phyloP scores from a whole-genome alignment of 2,329 filamentous ascomycete genomes.

The Aspergillus hiratsukae region DNA sequence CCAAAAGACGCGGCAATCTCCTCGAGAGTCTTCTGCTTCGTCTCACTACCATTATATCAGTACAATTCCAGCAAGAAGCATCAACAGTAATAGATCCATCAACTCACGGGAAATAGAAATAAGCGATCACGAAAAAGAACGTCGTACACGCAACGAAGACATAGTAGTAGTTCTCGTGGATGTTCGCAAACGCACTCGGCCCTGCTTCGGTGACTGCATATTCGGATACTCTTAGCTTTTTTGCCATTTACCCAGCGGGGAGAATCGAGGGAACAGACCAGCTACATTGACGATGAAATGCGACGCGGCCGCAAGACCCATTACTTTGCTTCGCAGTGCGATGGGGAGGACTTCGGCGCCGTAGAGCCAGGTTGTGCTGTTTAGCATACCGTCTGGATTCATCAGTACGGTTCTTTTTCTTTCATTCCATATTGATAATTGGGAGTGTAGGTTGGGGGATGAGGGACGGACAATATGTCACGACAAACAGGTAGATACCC shows the following conservation, averaged over 20 bases:
- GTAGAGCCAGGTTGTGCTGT: slow-evolving; percentile 54
- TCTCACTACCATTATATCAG: slow-evolving; percentile 34
- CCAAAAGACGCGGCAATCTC: slow-evolving; percentile 49
- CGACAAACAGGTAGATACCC: slow-evolving; percentile 57
- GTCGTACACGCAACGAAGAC: slow-evolving; percentile 52
- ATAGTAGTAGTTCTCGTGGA: slow-evolving; percentile 58
- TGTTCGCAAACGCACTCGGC: slow-evolving; percentile 53
- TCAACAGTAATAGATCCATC: neutral
- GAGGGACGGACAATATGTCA: slow-evolving; percentile 47
- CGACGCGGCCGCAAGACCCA: slow-evolving; percentile 51
- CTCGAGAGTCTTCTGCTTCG: slow-evolving; percentile 46
- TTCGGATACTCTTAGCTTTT: neutral
- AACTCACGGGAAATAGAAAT: slow-evolving; percentile 52
- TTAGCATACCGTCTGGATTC: slow-evolving; percentile 48
- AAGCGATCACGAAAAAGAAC: slow-evolving; percentile 51
- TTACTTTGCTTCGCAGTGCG: slow-evolving; percentile 50
- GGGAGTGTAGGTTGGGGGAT: slow-evolving; percentile 1
- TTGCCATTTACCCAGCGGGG: neutral
- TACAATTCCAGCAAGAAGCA: neutral
- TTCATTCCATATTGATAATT: slow-evolving; percentile 3
- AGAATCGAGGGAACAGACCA: slow-evolving; percentile 21
- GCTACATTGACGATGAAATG: slow-evolving; percentile 55
- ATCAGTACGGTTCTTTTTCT: slow-evolving; percentile 4
- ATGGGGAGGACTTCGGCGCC: slow-evolving; percentile 54
- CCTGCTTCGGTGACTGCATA: slow-evolving; percentile 48